Conservation (phyloP, 371 early-diverging fungal species). For the Mucor mucedo region DNA sequence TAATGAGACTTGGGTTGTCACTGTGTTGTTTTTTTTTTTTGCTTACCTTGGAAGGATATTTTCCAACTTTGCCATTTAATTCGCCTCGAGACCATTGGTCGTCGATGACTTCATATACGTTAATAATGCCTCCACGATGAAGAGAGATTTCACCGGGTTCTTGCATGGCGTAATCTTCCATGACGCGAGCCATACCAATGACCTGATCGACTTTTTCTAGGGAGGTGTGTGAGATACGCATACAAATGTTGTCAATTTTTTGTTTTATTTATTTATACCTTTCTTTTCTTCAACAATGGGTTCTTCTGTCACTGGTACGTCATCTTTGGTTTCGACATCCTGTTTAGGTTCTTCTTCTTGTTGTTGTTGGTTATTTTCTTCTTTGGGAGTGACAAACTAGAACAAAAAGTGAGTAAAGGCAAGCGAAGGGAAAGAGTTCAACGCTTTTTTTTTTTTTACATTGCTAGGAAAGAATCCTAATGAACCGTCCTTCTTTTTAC, state of each 20-base stretch:
- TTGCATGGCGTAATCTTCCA: slow-evolving; percentile 74
- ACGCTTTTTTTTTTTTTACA: slow-evolving; percentile 43
- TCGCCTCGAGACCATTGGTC: slow-evolving; percentile 76
- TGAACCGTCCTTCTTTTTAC: slow-evolving; percentile 55
- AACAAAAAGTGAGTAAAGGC: not conserved
- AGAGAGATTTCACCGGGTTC: slow-evolving; percentile 71
- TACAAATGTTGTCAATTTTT: not conserved
- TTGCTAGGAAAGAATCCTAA: slow-evolving; percentile 79
- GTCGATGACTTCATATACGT: slow-evolving; percentile 64
- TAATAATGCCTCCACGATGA: slow-evolving; percentile 69
- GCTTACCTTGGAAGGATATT: slow-evolving; percentile 69
- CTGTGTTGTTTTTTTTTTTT: not conserved
- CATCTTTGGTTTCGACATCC: not conserved
- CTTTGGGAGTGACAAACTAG: slow-evolving; percentile 11
- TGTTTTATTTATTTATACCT: slow-evolving; percentile 8
- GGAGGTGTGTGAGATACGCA: not conserved
- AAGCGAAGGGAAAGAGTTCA: not conserved
- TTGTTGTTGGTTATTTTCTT: slow-evolving; percentile 3
- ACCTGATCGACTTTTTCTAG: slow-evolving; percentile 26
- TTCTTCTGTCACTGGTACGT: slow-evolving; percentile 5
- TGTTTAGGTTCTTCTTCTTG: not conserved
- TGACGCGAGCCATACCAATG: slow-evolving; percentile 63
- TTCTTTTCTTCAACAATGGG: slow-evolving; percentile 17
- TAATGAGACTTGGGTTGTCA: no score
- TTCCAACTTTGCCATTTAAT: slow-evolving; percentile 69